These are phyloP conservation scores for Colletotrichum eremochloae DNA, from an alignment of 2,329 filamentous ascomycete genomes.

Conservation along the genomic window DNA sequence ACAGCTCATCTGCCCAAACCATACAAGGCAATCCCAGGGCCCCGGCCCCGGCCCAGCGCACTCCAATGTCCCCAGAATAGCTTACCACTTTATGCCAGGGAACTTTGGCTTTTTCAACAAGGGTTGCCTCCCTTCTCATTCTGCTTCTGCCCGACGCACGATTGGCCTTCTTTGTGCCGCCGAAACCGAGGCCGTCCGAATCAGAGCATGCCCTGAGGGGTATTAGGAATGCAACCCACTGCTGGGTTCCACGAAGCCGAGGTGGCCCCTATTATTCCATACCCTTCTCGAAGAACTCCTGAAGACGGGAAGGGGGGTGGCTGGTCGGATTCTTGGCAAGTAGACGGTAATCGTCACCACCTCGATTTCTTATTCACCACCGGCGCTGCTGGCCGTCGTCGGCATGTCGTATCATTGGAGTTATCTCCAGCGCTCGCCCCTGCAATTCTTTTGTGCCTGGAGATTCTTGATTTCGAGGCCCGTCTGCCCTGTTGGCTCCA, in stretches of 20 bases:
- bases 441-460: slow-evolving; percentile 28
- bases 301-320: not conserved
- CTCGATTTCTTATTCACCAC: slow-evolving; percentile 35
- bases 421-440: slow-evolving; percentile 38
- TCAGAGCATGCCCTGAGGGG: slow-evolving; percentile 12
- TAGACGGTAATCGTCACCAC: slow-evolving; percentile 33
- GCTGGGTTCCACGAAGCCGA: not conserved
- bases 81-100: slow-evolving; percentile 21
- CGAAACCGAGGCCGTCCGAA: slow-evolving; percentile 18
- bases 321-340: slow-evolving; percentile 10
- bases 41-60: slow-evolving; percentile 19
- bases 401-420: slow-evolving; percentile 26
- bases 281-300: slow-evolving; percentile 36
- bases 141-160: not conserved
- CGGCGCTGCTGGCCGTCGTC: slow-evolving; percentile 33
- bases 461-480: slow-evolving; percentile 33
- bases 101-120: slow-evolving; percentile 11
- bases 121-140: slow-evolving; percentile 1
- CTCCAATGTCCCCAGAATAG: slow-evolving; percentile 24
- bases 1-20: slow-evolving; percentile 12
- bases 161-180: not conserved
- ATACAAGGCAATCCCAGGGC: slow-evolving; percentile 28
- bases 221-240: slow-evolving; percentile 24
- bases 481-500: slow-evolving; percentile 29
- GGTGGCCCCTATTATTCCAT: slow-evolving; percentile 21